Evolutionary conservation across 2,329 filamentous ascomycete genomes (phyloP).

Genomic region (Beauveria medogensis): DNA sequence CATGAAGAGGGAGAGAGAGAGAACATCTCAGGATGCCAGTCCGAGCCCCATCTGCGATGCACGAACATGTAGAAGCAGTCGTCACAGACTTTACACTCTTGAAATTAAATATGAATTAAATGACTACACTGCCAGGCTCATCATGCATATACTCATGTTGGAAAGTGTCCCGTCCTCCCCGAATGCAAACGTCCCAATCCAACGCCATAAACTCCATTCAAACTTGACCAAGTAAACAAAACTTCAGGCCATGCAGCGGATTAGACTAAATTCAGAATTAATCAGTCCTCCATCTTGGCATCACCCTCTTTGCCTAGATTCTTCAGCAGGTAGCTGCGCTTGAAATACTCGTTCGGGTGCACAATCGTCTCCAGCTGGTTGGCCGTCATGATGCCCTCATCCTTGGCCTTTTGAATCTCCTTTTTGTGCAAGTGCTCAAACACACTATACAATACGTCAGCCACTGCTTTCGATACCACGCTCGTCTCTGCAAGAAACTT

Average conservation of each 20-base stretch:
- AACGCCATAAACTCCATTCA: neutral
- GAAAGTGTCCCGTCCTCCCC: no score
- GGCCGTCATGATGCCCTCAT: conserved; percentile 61
- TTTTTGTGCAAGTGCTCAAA: conserved; percentile 81
- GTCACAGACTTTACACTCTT: no score
- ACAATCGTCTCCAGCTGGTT: conserved; percentile 88
- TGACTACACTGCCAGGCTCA: no score
- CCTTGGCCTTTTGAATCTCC: conserved; percentile 69
- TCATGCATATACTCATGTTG: no score
- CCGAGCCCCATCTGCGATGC: no score
- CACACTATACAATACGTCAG: conserved; percentile 43
- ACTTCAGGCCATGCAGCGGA: neutral
- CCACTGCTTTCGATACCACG: neutral
- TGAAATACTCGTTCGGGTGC: conserved; percentile 97
- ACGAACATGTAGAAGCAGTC: no score
- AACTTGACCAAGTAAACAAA: neutral
- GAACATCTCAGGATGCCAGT: no score
- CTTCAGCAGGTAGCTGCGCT: conserved; percentile 83
- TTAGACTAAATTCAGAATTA: neutral
- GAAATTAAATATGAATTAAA: no score
- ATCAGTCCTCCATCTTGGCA: conserved; percentile 47
- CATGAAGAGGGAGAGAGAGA: no score
- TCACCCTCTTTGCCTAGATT: conserved; percentile 56
- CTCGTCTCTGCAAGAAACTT: conserved; percentile 20
- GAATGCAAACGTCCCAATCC: no score